phyloP scores from a whole-genome alignment of 257 asterid species.

The Ballota nigra region DNA sequence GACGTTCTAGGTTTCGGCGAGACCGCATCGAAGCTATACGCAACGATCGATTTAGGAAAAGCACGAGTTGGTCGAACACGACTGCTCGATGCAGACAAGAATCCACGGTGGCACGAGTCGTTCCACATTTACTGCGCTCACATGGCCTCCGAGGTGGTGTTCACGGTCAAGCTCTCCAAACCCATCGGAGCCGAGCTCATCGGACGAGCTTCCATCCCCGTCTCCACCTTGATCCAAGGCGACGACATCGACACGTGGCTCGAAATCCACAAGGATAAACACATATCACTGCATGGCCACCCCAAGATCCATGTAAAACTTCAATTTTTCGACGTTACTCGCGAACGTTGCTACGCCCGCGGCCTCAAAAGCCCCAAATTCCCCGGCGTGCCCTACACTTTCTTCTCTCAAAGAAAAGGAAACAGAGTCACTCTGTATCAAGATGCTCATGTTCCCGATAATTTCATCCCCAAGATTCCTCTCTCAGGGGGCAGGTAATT shows the following conservation, averaged over 20 bases:
- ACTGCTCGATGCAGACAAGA: constrained; percentile 23
- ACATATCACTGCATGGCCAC: constrained; percentile 31
- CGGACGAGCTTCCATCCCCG: constrained; percentile 42
- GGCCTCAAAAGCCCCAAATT: constrained; percentile 43
- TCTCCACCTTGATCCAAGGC: constrained; percentile 18
- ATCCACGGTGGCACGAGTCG: constrained; percentile 46
- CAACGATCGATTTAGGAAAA: constrained; percentile 55
- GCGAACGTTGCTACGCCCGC: constrained; percentile 38
- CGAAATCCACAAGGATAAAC: constrained; percentile 21
- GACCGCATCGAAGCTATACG: constrained; percentile 46
- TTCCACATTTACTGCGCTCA: constrained; percentile 59
- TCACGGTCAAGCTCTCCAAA: constrained; percentile 40
- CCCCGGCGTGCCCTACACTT: constrained; percentile 66
- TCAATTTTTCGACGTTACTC: constrained; percentile 42
- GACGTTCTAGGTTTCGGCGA: constrained; percentile 39
- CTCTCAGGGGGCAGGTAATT: constrained; percentile 45
- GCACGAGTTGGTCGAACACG: constrained; percentile 63
- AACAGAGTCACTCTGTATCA: constrained; percentile 63
- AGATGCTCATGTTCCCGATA: constrained; percentile 62
- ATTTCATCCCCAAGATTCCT: constrained; percentile 56
- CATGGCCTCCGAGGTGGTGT: constrained; percentile 36
- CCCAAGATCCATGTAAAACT: constrained; percentile 47
- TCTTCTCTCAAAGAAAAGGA: constrained; percentile 49
- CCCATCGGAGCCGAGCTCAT: constrained; percentile 45
- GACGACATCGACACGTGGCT: constrained; percentile 48